Evolutionary conservation across 2,329 filamentous ascomycete genomes (phyloP), one percentile per base, ranked within the genome.

Genomic region (Colletotrichum tropicale): DNA sequence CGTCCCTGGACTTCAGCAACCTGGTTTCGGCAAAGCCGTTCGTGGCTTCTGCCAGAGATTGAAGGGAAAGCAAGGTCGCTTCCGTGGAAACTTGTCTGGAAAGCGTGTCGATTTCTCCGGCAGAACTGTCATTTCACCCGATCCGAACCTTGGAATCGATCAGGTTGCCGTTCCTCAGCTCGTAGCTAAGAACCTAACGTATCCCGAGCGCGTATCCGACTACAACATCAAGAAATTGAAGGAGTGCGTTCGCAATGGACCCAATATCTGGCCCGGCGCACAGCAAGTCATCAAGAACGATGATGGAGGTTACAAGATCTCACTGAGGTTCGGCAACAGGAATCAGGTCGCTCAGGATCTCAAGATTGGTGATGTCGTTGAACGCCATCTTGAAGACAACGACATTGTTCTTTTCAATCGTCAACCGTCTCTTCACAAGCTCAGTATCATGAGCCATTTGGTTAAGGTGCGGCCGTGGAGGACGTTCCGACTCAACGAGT

Each of bases 101-200:
- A 99, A 99, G 86, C 96, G 97, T 90, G 97, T 99, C 70, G 96
- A 99, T 83, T 99, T 98, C 85, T 99, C 97, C 13, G 97, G 96
- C 21, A 93, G 97, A 83, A 99, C 97, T 1, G 97, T 99, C 84
- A 99, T 99, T 84, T 98, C 96, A 1, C 97, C 97, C 0, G 97
- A 99, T 84, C 97, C 97, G 5, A 99, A 99, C 80, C 85, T 99
- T 65, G 93, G 94, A 21, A 95, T 99, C 78, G 95, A 98, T 79
- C 93, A 99, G 84, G 97, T 99, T 43, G 96, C 96, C 6, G 93
- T 99, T 34, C 97, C 97, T 1, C 89, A 94, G 76, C 89, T 98
- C 21, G 96, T 99, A n/a, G 97, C 97, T 6, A 98, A 95, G 85
- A 98, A 98, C 82, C 89, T 99, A 84, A 98, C 97, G 0, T 99